Conservation (phyloP, 768 basidiomycete genomes). For the Mycena haematopus region DNA sequence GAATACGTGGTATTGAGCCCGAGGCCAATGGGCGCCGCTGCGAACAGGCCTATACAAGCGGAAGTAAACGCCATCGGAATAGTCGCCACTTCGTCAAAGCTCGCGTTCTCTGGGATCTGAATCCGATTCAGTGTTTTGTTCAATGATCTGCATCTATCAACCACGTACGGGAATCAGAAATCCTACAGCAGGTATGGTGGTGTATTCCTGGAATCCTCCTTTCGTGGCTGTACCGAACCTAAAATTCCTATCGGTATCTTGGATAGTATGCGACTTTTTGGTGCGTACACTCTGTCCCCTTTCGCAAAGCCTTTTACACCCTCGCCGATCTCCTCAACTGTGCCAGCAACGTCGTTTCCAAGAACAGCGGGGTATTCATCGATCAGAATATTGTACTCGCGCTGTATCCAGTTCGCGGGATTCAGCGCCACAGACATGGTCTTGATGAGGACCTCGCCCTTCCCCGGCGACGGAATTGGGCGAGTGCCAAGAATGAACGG, state of each 20-base stretch:
- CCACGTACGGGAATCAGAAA: not conserved
- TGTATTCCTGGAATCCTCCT: constrained; percentile 15
- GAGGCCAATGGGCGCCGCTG: constrained; percentile 20
- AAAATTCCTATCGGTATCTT: not conserved
- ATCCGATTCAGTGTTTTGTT: too few relatives aligned
- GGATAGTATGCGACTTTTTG: too few relatives aligned
- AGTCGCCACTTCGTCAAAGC: constrained; percentile 25
- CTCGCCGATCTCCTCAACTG: constrained; percentile 40
- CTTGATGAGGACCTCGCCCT: constrained; percentile 21
- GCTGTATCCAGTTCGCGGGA: constrained; percentile 41
- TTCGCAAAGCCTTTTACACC: constrained; percentile 37
- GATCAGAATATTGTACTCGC: constrained; percentile 27
- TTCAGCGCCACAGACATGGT: constrained; percentile 38
- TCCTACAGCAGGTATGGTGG: not conserved
- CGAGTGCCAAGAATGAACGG: constrained; percentile 6
- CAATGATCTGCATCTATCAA: not conserved
- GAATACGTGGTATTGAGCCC: constrained; percentile 28
- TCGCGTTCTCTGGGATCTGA: constrained; percentile 22
- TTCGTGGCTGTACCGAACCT: not conserved
- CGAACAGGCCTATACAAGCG: constrained; percentile 28
- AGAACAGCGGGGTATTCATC: constrained; percentile 40
- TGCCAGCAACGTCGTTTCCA: constrained; percentile 45
- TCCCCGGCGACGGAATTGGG: not conserved
- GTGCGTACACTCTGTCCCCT: constrained; percentile 37
- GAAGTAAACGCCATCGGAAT: constrained; percentile 25